A percentile compares a stretch with the other conserved stretches of the same genome.
Evolutionary conservation across 2,329 filamentous ascomycete genomes (phyloP).

Genomic region (Curvularia eragrostidis): DNA sequence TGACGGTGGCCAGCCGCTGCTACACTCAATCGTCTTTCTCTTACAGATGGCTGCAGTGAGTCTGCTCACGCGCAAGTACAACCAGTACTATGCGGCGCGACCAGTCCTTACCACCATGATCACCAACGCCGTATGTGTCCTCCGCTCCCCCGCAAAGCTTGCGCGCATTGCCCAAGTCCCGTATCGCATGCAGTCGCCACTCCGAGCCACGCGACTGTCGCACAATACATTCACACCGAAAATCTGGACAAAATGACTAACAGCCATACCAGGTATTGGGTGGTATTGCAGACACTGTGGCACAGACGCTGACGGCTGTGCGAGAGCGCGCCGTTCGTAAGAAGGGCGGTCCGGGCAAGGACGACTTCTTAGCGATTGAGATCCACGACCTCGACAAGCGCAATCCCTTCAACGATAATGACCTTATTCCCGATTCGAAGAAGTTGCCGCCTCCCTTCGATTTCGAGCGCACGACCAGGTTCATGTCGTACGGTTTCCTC

Average conservation of each 20-base stretch:
- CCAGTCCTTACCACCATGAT: slow-evolving; percentile 99
- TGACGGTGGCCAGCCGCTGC: slow-evolving; percentile 70
- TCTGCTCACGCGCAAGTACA: slow-evolving; percentile 85
- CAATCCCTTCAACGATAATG: slow-evolving; percentile 69
- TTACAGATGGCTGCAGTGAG: slow-evolving; percentile 88
- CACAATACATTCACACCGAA: background rate
- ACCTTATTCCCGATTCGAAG: slow-evolving; percentile 69
- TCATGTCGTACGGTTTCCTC: slow-evolving; percentile 96
- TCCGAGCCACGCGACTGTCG: no score
- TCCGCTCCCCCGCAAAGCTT: background rate
- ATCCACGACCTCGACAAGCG: slow-evolving; percentile 87
- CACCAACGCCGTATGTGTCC: slow-evolving; percentile 80
- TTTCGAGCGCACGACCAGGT: slow-evolving; percentile 90
- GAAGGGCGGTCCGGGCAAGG: slow-evolving; percentile 67
- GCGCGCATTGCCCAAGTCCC: slow-evolving; percentile 1
- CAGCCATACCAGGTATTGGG: slow-evolving; percentile 65
- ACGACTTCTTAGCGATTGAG: slow-evolving; percentile 82
- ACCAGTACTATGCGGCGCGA: slow-evolving; percentile 89
- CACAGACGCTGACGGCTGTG: slow-evolving; percentile 88
- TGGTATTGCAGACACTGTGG: slow-evolving; percentile 94
- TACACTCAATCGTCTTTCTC: slow-evolving; percentile 84
- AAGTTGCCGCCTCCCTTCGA: slow-evolving; percentile 82
- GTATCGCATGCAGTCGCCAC: slow-evolving; percentile 1
- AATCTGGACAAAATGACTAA: slow-evolving; percentile 17
- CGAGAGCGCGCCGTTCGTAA: slow-evolving; percentile 71